Percentiles rank a stretch among this genome's conserved stretches.
Evolutionary conservation across 306 rosid genomes (phyloP).

Genomic region (Vigna reflexopilosa): DNA sequence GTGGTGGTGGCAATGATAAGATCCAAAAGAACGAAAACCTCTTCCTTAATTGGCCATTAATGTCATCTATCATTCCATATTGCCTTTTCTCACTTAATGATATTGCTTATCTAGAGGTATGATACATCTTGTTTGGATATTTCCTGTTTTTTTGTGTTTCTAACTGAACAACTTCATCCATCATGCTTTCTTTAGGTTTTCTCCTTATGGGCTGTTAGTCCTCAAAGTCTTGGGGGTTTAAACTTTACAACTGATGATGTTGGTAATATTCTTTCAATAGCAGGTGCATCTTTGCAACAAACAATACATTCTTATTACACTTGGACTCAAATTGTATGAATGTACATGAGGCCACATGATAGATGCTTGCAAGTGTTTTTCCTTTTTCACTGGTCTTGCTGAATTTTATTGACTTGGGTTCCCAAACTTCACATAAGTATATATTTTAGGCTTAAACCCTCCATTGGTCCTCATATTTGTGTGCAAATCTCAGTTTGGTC

Average conservation of each 20-base stretch:
- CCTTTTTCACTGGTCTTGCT: not conserved
- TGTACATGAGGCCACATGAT: not conserved
- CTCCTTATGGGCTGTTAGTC: slow-evolving; percentile 86
- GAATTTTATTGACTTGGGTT: not conserved
- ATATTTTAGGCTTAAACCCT: too few species aligned
- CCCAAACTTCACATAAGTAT: not conserved
- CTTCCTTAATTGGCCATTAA: too few species aligned
- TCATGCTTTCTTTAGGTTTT: slow-evolving; percentile 58
- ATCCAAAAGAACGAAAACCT: too few species aligned
- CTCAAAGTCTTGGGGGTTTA: slow-evolving; percentile 70
- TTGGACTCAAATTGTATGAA: not conserved
- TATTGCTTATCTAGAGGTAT: slow-evolving; percentile 49
- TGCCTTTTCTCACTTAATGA: too few species aligned
- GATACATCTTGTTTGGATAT: slow-evolving; percentile 4
- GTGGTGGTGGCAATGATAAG: not conserved
- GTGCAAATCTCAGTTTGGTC: too few species aligned
- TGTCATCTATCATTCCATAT: too few species aligned
- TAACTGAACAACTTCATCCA: not conserved
- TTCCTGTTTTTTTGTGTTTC: too few species aligned
- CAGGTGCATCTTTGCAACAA: slow-evolving; percentile 54
- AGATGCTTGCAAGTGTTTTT: not conserved
- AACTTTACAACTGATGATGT: slow-evolving; percentile 67
- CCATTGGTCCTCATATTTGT: too few species aligned
- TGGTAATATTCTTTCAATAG: slow-evolving; percentile 70
- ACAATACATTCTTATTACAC: not conserved